Evolutionary conservation across 1,284 basidiomycete genomes (phyloP).

Genomic region (Apiotrichum porosum): DNA sequence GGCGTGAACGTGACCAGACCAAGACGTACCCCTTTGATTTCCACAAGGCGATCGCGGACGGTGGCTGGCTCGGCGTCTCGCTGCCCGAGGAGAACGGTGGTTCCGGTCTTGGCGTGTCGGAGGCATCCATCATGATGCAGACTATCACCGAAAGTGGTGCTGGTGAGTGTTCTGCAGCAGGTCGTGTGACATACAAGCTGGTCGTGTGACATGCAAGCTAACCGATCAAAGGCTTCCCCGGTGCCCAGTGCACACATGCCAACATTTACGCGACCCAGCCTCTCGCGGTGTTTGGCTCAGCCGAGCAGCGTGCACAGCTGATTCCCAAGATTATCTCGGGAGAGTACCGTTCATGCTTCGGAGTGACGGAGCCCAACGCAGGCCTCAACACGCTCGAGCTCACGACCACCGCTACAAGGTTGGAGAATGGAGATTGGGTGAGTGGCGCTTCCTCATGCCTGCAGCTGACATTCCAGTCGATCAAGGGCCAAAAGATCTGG

Average conservation of each 20-base stretch:
- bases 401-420: conserved; percentile 17
- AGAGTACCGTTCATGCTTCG: conserved; percentile 17
- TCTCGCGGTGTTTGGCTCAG: conserved; percentile 18
- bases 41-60: conserved; percentile 19
- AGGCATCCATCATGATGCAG: conserved; percentile 20
- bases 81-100: conserved; percentile 17
- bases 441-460: too few relatives aligned
- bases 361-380: conserved; percentile 18
- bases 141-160: conserved; percentile 20
- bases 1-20: conserved; percentile 15
- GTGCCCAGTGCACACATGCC: conserved; percentile 17
- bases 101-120: conserved; percentile 12
- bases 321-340: conserved; percentile 21
- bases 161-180: not conserved
- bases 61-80: conserved; percentile 17
- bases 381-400: conserved; percentile 21
- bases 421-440: conserved; percentile 11
- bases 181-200: too few relatives aligned
- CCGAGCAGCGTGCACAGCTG: conserved; percentile 13
- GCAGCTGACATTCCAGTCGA: not conserved
- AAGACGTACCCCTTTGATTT: conserved; percentile 16
- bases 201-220: too few relatives aligned
- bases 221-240: conserved; percentile 16
- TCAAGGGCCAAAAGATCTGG: conserved; percentile 22
- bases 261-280: conserved; percentile 23